Evolutionary conservation across 2,329 filamentous ascomycete species (phyloP).

Genomic region (Kalaharituber pfeilii): DNA sequence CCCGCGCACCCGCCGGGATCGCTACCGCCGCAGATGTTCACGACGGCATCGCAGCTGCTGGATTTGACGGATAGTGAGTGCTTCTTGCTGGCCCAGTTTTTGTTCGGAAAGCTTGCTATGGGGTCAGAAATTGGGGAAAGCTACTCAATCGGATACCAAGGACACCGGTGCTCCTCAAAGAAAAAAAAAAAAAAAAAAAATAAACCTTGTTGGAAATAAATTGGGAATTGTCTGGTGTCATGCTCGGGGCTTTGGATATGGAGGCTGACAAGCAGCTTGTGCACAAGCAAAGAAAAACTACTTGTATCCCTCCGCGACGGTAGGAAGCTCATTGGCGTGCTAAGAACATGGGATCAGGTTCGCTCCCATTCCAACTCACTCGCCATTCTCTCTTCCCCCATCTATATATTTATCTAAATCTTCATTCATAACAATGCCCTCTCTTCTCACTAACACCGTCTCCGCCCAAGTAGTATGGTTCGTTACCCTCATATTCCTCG

Average conservation of each 20-base stretch:
- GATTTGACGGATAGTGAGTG: slow-evolving; percentile 90
- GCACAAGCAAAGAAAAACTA: slow-evolving; percentile 57
- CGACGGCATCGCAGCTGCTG: slow-evolving; percentile 83
- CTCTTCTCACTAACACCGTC: background rate
- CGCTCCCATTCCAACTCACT: slow-evolving; percentile 20
- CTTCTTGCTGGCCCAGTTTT: slow-evolving; percentile 3
- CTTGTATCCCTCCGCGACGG: slow-evolving; percentile 83
- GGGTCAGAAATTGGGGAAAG: no score
- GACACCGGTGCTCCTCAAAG: no score
- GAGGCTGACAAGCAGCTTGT: background rate
- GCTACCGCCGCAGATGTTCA: slow-evolving; percentile 91
- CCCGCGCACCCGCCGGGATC: no score
- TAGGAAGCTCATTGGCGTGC: slow-evolving; percentile 77
- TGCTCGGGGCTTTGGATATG: slow-evolving; percentile 1
- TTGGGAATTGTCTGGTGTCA: background rate
- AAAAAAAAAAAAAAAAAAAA: no score
- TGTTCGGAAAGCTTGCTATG: no score
- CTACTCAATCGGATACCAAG: no score
- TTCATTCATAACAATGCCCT: background rate
- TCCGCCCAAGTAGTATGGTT: background rate
- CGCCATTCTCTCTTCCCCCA: background rate
- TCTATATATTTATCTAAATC: background rate
- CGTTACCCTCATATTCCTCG: background rate
- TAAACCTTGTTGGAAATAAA: background rate
- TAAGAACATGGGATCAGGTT: slow-evolving; percentile 98